phyloP scores from a whole-genome alignment of 2,329 filamentous ascomycete genomes.

The Clarireedia monteithiana region DNA sequence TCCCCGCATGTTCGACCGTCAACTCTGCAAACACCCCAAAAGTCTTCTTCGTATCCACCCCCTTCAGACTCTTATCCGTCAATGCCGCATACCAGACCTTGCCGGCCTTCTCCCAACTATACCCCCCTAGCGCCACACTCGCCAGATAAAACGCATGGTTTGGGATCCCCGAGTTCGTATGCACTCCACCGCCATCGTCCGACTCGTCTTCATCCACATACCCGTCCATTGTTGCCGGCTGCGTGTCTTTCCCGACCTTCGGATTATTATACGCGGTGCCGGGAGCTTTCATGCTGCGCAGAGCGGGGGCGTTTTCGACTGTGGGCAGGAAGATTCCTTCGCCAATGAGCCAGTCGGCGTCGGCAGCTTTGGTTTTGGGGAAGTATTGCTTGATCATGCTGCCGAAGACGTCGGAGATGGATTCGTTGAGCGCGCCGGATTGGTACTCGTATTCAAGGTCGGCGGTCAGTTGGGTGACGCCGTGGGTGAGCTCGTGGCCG shows the following conservation, averaged over 20 bases:
- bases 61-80: not conserved
- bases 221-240: constrained; percentile 40
- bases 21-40: constrained; percentile 4
- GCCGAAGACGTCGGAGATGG: constrained; percentile 48
- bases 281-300: constrained; percentile 47
- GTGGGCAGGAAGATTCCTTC: constrained; percentile 35
- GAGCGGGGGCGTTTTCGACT: constrained; percentile 35
- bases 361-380: constrained; percentile 28
- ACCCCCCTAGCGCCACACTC: constrained; percentile 41
- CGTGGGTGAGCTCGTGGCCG: constrained; percentile 50
- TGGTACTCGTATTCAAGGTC: constrained; percentile 44
- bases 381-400: constrained; percentile 49
- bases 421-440: constrained; percentile 49
- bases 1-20: constrained; percentile 3
- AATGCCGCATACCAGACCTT: constrained; percentile 21
- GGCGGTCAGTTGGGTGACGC: constrained; percentile 43
- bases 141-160: constrained; percentile 49
- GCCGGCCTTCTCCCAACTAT: constrained; percentile 34
- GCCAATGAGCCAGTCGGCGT: constrained; percentile 48
- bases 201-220: constrained; percentile 29
- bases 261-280: constrained; percentile 46
- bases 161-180: constrained; percentile 49
- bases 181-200: constrained; percentile 44
- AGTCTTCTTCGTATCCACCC: not conserved
- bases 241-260: constrained; percentile 46